Evolutionary conservation across 306 rosid genomes (phyloP), one percentile per base, ranked within the genome.

Genomic region (Dryas octopetala): DNA sequence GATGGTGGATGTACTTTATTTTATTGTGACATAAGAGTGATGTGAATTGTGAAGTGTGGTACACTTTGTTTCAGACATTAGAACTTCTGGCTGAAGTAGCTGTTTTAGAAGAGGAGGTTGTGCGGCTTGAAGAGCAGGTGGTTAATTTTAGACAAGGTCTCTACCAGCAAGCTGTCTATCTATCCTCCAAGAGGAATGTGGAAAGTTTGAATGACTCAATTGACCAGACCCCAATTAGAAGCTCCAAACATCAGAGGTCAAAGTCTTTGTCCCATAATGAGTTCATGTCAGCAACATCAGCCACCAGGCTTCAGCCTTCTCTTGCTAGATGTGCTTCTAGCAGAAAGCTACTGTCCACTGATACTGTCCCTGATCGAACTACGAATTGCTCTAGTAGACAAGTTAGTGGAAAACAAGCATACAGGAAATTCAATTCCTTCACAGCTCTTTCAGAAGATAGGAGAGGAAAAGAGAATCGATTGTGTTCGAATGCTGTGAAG

Each of bases 51-150:
- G 6, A 53, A 64, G 52, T 45, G 77, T 32, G 38, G 38, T 47
- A n/a, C 11, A 40, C 19, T 61, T 75, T 85, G 74, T 76, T 82
- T 73, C 83, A 94, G 96, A 94, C 91, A 80, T 78, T 90, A 55
- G 96, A 90, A 80, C 96, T 94, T 79, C 90, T 94, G 13, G 96
- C 98, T 79, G 96, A 94, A 83, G 96, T 94, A 64, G 98, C 98
- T 65, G 96, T 94, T 68, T 78, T 94, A 70, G 97, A 94, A 83
- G 97, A 94, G 81, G 98, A 90, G 70, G 97, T 94, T 74, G 87
- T 91, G 62, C 74, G 93, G 79, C 76, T 91, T 59, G 97, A 94
- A 87, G 95, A 88, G 69, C 90, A 88, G 78, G 88, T 88, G 66
- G 98, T 91, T 78, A 91, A 84, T 87, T 90, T 91, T 69, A 83